These are phyloP conservation scores for Pseudozyma hubeiensis DNA, from an alignment of 1,284 basidiomycete species.

Conservation along the genomic window DNA sequence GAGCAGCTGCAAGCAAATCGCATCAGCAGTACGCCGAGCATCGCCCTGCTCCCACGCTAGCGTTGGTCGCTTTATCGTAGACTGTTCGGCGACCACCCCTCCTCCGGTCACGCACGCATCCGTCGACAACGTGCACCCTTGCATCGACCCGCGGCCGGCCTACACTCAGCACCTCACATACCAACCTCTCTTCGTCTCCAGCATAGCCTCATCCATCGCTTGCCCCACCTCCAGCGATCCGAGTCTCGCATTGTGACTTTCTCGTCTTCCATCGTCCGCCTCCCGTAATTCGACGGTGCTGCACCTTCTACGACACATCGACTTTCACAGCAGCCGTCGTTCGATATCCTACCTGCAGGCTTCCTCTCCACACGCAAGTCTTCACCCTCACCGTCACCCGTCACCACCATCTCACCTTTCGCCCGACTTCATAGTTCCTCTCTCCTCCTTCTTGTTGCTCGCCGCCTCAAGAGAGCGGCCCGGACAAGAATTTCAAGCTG, in stretches of 20 bases:
- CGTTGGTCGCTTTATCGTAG: slow-evolving; percentile 4
- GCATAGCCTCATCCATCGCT: slow-evolving; percentile 29
- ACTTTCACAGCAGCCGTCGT: too few species aligned
- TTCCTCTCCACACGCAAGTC: not conserved
- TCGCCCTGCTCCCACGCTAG: slow-evolving; percentile 42
- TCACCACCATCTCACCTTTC: slow-evolving; percentile 1
- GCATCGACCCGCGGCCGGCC: not conserved
- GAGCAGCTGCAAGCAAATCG: not conserved
- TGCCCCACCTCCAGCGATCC: not conserved
- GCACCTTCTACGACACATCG: too few species aligned
- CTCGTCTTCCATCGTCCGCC: too few species aligned
- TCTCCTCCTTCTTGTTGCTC: not conserved
- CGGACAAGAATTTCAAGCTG: slow-evolving; percentile 14
- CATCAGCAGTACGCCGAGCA: slow-evolving; percentile 16
- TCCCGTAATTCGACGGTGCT: too few species aligned
- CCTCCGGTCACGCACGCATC: not conserved
- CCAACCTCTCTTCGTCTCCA: not conserved
- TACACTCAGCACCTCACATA: not conserved
- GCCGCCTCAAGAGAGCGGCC: slow-evolving; percentile 3
- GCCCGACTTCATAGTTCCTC: not conserved
- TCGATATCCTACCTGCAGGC: not conserved
- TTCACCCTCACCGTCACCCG: not conserved
- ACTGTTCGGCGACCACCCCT: not conserved
- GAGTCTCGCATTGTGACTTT: not conserved
- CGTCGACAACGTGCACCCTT: not conserved